Evolutionary conservation across 2,329 filamentous ascomycete species (phyloP).

Genomic region (Sphaerulina vaccinii): DNA sequence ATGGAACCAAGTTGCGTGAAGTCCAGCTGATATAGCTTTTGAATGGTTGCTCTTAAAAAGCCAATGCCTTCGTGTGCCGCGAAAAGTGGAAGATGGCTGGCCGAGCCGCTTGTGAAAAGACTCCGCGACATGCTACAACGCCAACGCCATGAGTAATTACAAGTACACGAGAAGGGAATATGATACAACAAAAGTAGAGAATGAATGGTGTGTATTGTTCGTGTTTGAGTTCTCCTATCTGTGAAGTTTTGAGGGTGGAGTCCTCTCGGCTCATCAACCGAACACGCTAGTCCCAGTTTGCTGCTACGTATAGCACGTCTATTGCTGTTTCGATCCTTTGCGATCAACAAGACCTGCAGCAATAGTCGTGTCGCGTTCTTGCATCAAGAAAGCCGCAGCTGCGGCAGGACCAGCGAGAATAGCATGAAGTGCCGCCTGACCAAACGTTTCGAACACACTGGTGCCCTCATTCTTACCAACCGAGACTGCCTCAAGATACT

Average conservation of each 20-base stretch:
- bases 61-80: slow-evolving; percentile 17
- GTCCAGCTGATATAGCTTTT: slow-evolving; percentile 23
- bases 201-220: slow-evolving; percentile 2
- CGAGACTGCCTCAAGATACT: slow-evolving; percentile 19
- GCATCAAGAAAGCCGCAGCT: slow-evolving; percentile 26
- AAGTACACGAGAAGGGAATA: slow-evolving; percentile 6
- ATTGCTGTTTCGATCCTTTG: slow-evolving; percentile 9
- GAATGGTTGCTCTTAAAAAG: slow-evolving; percentile 19
- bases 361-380: slow-evolving; percentile 23
- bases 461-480: slow-evolving; percentile 1
- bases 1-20: slow-evolving; percentile 29
- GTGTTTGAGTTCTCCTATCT: slow-evolving; percentile 13
- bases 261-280: slow-evolving; percentile 1
- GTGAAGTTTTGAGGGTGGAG: slow-evolving; percentile 4
- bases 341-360: slow-evolving; percentile 1
- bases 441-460: slow-evolving; percentile 6
- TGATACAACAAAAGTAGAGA: slow-evolving; percentile 5
- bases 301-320: background rate
- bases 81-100: slow-evolving; percentile 16
- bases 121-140: slow-evolving; percentile 18
- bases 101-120: slow-evolving; percentile 25
- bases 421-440: slow-evolving; percentile 16
- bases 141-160: slow-evolving; percentile 8
- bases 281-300: background rate
- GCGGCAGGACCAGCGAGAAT: slow-evolving; percentile 26